A percentile compares a stretch with the other conserved stretches of the same genome.
Evolutionary conservation across 2,329 filamentous ascomycete species (phyloP).

Genomic region (Davidsoniella virescens): DNA sequence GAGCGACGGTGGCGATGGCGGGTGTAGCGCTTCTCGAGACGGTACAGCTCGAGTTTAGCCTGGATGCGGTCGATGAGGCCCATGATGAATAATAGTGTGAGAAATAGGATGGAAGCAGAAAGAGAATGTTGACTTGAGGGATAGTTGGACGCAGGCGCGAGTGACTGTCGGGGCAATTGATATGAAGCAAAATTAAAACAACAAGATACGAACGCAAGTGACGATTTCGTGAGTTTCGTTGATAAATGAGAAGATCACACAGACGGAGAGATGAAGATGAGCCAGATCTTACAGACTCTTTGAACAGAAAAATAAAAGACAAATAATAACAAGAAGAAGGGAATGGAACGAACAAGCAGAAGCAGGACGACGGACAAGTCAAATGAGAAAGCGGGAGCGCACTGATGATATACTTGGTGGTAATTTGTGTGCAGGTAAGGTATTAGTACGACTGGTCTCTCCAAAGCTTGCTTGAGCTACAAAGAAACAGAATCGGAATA

Average conservation of each 20-base stretch:
- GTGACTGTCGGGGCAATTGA: too few relatives aligned
- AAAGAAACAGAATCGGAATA: neutral
- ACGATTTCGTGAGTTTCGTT: too few relatives aligned
- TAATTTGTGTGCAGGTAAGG: too few relatives aligned
- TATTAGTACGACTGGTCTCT: neutral
- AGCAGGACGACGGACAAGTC: neutral
- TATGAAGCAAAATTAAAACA: too few relatives aligned
- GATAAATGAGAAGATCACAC: neutral
- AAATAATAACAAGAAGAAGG: conserved; percentile 1
- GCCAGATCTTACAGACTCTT: neutral
- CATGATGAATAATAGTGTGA: conserved; percentile 21
- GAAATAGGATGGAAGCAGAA: neutral
- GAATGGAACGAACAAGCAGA: neutral
- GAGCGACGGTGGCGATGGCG: conserved; percentile 72
- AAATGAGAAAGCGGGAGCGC: too few relatives aligned
- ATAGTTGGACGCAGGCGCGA: neutral
- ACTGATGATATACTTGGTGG: neutral
- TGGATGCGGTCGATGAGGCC: conserved; percentile 44
- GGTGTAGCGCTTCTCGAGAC: conserved; percentile 88
- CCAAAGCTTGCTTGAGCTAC: neutral
- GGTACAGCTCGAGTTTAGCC: conserved; percentile 73
- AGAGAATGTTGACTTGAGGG: neutral
- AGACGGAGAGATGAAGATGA: neutral
- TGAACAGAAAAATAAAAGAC: neutral
- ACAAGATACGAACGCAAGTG: too few relatives aligned